Percentiles rank a stretch among this genome's conserved stretches.
Evolutionary conservation across 2,329 filamentous ascomycete genomes (phyloP).

Genomic region (Davidsoniella eucalypti): DNA sequence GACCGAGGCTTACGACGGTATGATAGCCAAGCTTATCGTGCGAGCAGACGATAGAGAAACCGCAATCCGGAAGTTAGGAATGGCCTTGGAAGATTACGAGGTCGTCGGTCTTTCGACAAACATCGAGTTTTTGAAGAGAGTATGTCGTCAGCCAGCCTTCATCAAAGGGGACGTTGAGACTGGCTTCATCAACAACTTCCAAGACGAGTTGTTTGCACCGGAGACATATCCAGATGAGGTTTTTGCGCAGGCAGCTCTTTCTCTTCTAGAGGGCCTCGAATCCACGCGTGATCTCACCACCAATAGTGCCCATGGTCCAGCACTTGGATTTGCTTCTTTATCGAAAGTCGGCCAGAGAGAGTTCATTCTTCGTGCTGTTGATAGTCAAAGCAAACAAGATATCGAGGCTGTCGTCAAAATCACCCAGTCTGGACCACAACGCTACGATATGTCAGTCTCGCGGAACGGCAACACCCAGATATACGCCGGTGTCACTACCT

Average conservation of each 20-base stretch:
- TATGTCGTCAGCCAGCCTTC: conserved; percentile 70
- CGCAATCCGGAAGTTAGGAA: conserved; percentile 65
- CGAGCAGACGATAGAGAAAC: conserved; percentile 61
- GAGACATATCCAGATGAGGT: conserved; percentile 50
- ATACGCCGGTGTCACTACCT: background rate
- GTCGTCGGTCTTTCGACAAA: conserved; percentile 88
- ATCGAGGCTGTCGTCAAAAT: background rate
- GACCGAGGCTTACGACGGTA: conserved; percentile 89
- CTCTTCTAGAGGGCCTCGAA: background rate
- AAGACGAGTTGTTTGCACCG: conserved; percentile 57
- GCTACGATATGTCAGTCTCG: background rate
- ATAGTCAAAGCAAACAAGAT: background rate
- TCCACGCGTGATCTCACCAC: too few species aligned
- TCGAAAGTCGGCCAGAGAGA: conserved; percentile 1
- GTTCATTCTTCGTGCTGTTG: background rate
- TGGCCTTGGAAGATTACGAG: conserved; percentile 76
- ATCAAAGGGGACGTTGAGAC: conserved; percentile 82
- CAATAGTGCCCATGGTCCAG: background rate
- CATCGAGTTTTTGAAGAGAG: conserved; percentile 84
- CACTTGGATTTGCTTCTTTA: background rate
- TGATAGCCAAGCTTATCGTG: conserved; percentile 97
- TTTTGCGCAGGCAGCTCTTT: conserved; percentile 74
- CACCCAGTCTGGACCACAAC: background rate
- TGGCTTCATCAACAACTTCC: conserved; percentile 85
- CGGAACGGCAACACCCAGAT: background rate